Evolutionary conservation across 2,329 filamentous ascomycete species (phyloP).

Genomic region (Cladosporium oxysporum): DNA sequence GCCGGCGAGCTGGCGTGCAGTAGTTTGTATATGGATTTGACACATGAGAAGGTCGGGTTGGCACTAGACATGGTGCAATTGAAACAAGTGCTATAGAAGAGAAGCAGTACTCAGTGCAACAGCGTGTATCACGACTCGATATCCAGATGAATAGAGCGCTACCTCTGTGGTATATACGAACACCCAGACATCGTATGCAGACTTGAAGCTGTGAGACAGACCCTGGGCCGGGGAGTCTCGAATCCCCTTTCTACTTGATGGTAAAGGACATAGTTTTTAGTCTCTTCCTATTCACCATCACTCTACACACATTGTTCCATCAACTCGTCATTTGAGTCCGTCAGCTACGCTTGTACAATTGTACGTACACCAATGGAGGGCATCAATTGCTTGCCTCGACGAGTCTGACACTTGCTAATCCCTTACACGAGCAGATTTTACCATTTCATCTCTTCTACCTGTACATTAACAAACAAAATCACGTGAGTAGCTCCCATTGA

Average conservation of each 20-base stretch:
- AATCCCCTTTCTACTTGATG: not conserved
- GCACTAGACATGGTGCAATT: not conserved
- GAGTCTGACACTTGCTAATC: not conserved
- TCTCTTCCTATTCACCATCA: constrained; percentile 1
- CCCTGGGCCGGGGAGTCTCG: not conserved
- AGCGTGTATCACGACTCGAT: not conserved
- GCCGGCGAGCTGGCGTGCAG: not conserved
- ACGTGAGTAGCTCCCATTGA: constrained; percentile 10
- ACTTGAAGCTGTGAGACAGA: not conserved
- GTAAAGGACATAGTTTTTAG: not conserved
- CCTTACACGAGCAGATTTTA: constrained; percentile 7
- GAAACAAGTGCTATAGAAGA: not conserved
- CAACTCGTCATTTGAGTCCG: not conserved
- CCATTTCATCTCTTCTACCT: not conserved
- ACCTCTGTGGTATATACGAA: not conserved
- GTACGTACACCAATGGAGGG: not conserved
- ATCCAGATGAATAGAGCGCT: not conserved
- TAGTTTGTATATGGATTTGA: not conserved
- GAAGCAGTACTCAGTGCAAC: not conserved
- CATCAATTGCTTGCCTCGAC: not conserved
- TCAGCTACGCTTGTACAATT: constrained; percentile 14
- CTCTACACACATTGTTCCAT: not conserved
- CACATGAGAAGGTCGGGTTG: not conserved
- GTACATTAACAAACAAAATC: not conserved
- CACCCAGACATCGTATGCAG: not conserved